Evolutionary conservation across 208 protist species (phyloP).

Genomic region (Angomonas deanei): DNA sequence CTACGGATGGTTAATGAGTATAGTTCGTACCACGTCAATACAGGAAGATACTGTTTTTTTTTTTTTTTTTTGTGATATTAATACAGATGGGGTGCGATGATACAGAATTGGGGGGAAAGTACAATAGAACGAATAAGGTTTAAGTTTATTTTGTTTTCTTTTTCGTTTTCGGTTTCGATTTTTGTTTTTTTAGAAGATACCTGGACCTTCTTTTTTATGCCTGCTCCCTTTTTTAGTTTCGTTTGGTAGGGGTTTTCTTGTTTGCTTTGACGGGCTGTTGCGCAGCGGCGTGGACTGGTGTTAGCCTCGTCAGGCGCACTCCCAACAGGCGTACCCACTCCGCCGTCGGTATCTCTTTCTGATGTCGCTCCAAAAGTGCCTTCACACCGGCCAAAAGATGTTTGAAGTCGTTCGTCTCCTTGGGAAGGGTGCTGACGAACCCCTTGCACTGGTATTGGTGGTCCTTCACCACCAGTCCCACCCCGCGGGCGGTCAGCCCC

Average conservation of each 20-base stretch:
- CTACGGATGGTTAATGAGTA: no score
- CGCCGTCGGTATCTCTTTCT: neutral
- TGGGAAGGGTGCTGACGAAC: slow-evolving; percentile 23
- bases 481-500: slow-evolving; percentile 5
- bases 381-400: slow-evolving; percentile 11
- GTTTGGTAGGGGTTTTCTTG: neutral
- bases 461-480: slow-evolving; percentile 31
- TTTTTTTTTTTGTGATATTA: no score
- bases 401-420: slow-evolving; percentile 19
- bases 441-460: slow-evolving; percentile 17
- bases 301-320: neutral
- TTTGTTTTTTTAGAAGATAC: no score
- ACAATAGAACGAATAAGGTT: no score
- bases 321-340: neutral
- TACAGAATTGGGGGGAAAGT: no score
- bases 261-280: neutral
- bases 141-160: no score
- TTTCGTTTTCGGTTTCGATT: no score
- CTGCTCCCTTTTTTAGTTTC: no score
- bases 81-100: no score
- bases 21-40: no score
- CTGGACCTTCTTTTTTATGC: no score
- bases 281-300: neutral
- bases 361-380: slow-evolving; percentile 3
- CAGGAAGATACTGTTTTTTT: no score